Evolutionary conservation across 1,284 basidiomycete species (phyloP).

Genomic region (Ceratobasidium papillatum): DNA sequence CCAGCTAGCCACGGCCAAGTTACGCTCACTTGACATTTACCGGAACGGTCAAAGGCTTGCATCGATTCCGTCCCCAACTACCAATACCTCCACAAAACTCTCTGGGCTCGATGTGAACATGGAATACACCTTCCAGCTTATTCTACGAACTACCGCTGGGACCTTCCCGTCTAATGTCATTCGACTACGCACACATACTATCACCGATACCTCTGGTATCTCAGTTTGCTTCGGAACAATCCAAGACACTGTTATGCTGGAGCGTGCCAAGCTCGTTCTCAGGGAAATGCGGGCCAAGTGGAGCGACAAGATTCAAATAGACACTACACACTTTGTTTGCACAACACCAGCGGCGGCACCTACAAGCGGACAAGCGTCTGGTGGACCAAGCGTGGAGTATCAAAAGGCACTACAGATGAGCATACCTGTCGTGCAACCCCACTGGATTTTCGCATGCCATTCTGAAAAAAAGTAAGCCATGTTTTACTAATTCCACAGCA

Average conservation of each 20-base stretch:
- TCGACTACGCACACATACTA: slow-evolving; percentile 87
- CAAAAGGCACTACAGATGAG: slow-evolving; percentile 89
- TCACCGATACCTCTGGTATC: slow-evolving; percentile 92
- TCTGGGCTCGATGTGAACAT: slow-evolving; percentile 88
- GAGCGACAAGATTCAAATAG: slow-evolving; percentile 93
- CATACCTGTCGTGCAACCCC: slow-evolving; percentile 89
- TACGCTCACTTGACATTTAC: slow-evolving; percentile 90
- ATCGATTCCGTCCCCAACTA: slow-evolving; percentile 79
- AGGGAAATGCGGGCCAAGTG: slow-evolving; percentile 85
- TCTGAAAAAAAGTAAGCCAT: slow-evolving; percentile 75
- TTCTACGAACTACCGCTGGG: slow-evolving; percentile 89
- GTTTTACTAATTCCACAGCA: background rate
- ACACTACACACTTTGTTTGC: slow-evolving; percentile 96
- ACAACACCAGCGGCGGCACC: slow-evolving; percentile 81
- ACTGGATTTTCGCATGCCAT: slow-evolving; percentile 89
- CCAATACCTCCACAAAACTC: slow-evolving; percentile 88
- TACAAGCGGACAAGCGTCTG: slow-evolving; percentile 61
- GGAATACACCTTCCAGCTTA: slow-evolving; percentile 91
- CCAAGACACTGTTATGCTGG: slow-evolving; percentile 75
- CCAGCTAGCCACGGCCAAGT: slow-evolving; percentile 83
- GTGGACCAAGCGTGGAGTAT: slow-evolving; percentile 79
- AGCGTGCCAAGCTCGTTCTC: slow-evolving; percentile 80
- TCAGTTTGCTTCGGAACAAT: slow-evolving; percentile 92
- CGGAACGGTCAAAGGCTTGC: slow-evolving; percentile 88
- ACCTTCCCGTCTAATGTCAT: slow-evolving; percentile 85